phyloP scores from a whole-genome alignment of 352 stramenopile species.

The Phytopythium oedochilum region DNA sequence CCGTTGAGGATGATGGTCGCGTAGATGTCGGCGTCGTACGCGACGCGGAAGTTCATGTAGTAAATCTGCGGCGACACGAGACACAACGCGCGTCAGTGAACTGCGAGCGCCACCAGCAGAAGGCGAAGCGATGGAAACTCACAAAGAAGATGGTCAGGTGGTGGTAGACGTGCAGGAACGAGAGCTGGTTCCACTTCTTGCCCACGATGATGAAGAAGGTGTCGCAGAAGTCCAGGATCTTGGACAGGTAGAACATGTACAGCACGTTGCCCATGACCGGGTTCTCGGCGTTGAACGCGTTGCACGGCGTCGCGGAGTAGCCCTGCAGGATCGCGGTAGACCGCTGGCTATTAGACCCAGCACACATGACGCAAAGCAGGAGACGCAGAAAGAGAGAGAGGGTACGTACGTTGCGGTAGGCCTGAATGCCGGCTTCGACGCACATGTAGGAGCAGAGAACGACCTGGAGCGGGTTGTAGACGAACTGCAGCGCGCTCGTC shows the following conservation, averaged over 20 bases:
- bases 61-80: slow-evolving; percentile 50
- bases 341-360: too few relatives aligned
- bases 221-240: slow-evolving; percentile 88
- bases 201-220: slow-evolving; percentile 95
- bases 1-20: slow-evolving; percentile 94
- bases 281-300: slow-evolving; percentile 78
- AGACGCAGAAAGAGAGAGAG: neutral
- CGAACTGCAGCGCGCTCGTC: slow-evolving; percentile 77
- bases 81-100: neutral
- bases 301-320: slow-evolving; percentile 86
- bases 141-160: slow-evolving; percentile 93
- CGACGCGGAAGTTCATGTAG: slow-evolving; percentile 91
- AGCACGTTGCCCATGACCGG: slow-evolving; percentile 89
- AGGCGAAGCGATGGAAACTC: too few relatives aligned
- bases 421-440: slow-evolving; percentile 85
- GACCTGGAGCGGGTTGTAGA: slow-evolving; percentile 94
- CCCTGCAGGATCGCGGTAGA: too few relatives aligned
- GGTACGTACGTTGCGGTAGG: slow-evolving; percentile 74
- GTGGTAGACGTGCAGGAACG: slow-evolving; percentile 97
- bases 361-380: too few relatives aligned
- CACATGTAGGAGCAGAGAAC: slow-evolving; percentile 94
- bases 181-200: slow-evolving; percentile 96
- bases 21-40: slow-evolving; percentile 95
- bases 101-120: neutral
- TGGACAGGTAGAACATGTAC: slow-evolving; percentile 96